phyloP scores from a whole-genome alignment of 768 basidiomycete species.

The Daedalea quercina region DNA sequence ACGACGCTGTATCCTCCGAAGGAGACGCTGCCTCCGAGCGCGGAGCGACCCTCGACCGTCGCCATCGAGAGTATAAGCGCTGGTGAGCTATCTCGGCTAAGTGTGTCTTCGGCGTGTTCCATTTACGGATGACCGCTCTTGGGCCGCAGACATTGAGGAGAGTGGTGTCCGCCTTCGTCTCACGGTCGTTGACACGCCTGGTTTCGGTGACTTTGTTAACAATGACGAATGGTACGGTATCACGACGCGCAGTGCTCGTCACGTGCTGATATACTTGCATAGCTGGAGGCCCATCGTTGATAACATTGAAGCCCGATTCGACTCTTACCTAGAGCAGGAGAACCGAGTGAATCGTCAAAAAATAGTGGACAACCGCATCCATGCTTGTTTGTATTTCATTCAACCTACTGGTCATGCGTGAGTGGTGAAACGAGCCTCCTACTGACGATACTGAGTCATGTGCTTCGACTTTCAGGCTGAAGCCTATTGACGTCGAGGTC shows the following conservation, averaged over 20 bases:
- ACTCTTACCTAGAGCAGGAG: constrained; percentile 96
- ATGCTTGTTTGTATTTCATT: constrained; percentile 98
- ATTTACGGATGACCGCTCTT: not conserved
- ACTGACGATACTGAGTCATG: constrained; percentile 4
- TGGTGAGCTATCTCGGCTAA: constrained; percentile 43
- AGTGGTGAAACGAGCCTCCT: constrained; percentile 25
- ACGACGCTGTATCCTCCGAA: constrained; percentile 91
- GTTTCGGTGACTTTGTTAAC: constrained; percentile 99
- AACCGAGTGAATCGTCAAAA: constrained; percentile 95
- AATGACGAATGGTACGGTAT: constrained; percentile 85
- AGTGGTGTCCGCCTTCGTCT: constrained; percentile 93
- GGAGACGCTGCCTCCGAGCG: constrained; percentile 74
- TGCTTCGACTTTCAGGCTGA: constrained; percentile 51
- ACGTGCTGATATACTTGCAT: constrained; percentile 13
- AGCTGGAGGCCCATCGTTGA: constrained; percentile 99
- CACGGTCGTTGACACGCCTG: constrained; percentile 99
- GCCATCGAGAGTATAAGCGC: constrained; percentile 98
- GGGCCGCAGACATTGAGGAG: constrained; percentile 89
- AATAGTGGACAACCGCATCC: constrained; percentile 93
- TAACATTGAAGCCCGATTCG: constrained; percentile 96
- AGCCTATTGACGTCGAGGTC: constrained; percentile 98
- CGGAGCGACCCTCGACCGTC: constrained; percentile 88
- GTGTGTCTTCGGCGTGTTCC: not conserved
- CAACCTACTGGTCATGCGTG: constrained; percentile 98
- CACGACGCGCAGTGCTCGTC: constrained; percentile 6